Evolutionary conservation across 805 yeast species (phyloP), one percentile per base, ranked within the genome.

Genomic region (Cyberlindnera amylophila): DNA sequence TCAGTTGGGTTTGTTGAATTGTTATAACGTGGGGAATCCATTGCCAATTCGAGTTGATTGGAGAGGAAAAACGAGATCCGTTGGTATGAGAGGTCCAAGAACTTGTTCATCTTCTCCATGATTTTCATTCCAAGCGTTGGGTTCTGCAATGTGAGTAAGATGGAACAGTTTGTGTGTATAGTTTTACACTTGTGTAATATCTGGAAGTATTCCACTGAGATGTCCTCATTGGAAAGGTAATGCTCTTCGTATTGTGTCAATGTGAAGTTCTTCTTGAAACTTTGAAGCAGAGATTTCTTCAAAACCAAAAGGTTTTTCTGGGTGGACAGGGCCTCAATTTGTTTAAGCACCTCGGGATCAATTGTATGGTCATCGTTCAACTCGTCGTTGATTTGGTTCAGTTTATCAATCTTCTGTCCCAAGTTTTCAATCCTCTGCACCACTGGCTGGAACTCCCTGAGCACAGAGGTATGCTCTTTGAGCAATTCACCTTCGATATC

Each of bases 191-290:
- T 81, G 12, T 67, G 62, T 27, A 90, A 65, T 1, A 78, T 73
- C 4, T 55, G 58, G 52, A 87, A 86, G 57, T 83, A 88, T 39
- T 74, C 79, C 2, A 70, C 66, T 31, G 69, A 64, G 9, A 74
- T 46, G 14, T 57, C 42, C 42, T 66, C 57, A 55, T 71, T 69
- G 17, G 61, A 57, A 31, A 90, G 64, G 6, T 74, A 62, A 52
- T 76, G 83, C 34, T 79, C 81, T 51, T 91, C 97, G 43, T 77
- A 75, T 46, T 82, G 90, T 34, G 74, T 74, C 34, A 91, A 61
- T 0, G 90, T 77, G 56, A 85, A 87, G 43, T 75, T 75, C 4
- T 72, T 69, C 47, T 80, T 78, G 51, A 84, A 76, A 23, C 72
- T 70, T 0, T 62, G 52, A 32, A 86, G 60, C 1, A 86, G 54